A percentile compares a stretch with the other conserved stretches of the same genome.
phyloP scores from a whole-genome alignment of 2,329 filamentous ascomycete species.

The Tolypocladium sp. region DNA sequence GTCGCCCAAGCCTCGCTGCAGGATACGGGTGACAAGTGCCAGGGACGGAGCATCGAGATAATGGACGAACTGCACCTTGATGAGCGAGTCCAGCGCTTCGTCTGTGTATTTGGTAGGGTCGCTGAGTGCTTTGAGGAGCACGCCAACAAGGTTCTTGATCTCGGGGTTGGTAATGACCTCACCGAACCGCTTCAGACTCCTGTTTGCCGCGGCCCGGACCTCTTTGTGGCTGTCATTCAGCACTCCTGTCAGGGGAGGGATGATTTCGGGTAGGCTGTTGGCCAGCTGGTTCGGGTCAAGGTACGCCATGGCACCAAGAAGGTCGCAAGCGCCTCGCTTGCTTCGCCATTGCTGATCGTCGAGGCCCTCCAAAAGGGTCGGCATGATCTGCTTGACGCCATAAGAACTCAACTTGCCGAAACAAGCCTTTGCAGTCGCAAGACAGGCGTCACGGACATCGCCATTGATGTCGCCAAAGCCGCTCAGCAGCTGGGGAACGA shows the following conservation, averaged over 20 bases:
- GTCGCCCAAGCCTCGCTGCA: slow-evolving; percentile 85
- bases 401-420: slow-evolving; percentile 91
- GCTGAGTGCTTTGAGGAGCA: slow-evolving; percentile 90
- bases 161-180: slow-evolving; percentile 98
- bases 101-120: slow-evolving; percentile 97
- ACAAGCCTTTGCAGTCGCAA: slow-evolving; percentile 88
- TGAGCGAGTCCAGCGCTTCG: slow-evolving; percentile 82
- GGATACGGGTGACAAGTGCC: slow-evolving; percentile 86
- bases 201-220: slow-evolving; percentile 82
- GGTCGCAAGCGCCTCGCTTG: slow-evolving; percentile 95
- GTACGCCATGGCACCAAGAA: slow-evolving; percentile 96
- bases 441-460: slow-evolving; percentile 85
- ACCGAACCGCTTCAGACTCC: slow-evolving; percentile 93
- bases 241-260: slow-evolving; percentile 86
- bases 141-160: slow-evolving; percentile 83
- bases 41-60: slow-evolving; percentile 96
- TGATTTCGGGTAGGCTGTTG: slow-evolving; percentile 87
- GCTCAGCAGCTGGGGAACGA: slow-evolving; percentile 80
- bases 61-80: slow-evolving; percentile 97
- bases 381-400: slow-evolving; percentile 89
- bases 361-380: slow-evolving; percentile 81
- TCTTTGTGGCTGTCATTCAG: slow-evolving; percentile 98
- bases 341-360: slow-evolving; percentile 96
- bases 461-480: slow-evolving; percentile 83
- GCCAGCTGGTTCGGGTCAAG: slow-evolving; percentile 92